A percentile compares a stretch with the other conserved stretches of the same genome.
phyloP scores from a whole-genome alignment of 768 basidiomycete species.

The Termitomyces sp. region DNA sequence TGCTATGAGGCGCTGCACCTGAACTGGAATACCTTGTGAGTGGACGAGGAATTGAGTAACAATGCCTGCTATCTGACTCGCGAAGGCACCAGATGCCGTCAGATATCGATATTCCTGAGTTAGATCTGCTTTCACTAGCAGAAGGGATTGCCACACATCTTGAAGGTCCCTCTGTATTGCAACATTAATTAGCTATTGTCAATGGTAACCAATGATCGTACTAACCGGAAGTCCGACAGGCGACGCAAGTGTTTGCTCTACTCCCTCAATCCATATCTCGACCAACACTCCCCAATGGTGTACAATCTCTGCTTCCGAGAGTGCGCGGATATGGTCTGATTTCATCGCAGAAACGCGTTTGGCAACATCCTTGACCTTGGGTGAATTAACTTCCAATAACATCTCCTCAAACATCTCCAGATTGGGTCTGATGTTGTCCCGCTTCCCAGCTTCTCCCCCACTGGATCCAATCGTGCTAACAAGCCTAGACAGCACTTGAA shows the following conservation, averaged over 20 bases:
- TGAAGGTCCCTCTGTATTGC: slow-evolving; percentile 33
- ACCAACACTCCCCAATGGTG: slow-evolving; percentile 34
- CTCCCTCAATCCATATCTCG: slow-evolving; percentile 31
- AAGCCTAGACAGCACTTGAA: slow-evolving; percentile 32
- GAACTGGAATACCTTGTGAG: slow-evolving; percentile 18
- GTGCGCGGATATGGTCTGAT: slow-evolving; percentile 22
- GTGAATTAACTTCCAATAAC: slow-evolving; percentile 24
- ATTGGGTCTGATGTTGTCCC: slow-evolving; percentile 22
- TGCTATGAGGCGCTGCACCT: slow-evolving; percentile 34
- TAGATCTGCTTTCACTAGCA: slow-evolving; percentile 46
- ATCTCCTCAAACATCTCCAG: slow-evolving; percentile 42
- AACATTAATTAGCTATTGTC: not conserved
- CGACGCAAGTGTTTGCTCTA: slow-evolving; percentile 14
- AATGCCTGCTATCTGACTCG: slow-evolving; percentile 28
- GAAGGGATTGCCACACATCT: slow-evolving; percentile 50
- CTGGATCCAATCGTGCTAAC: slow-evolving; percentile 24
- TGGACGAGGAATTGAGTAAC: slow-evolving; percentile 32
- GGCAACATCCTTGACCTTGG: slow-evolving; percentile 23
- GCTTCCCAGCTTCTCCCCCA: not conserved
- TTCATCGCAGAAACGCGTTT: slow-evolving; percentile 21
- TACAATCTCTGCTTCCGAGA: slow-evolving; percentile 35
- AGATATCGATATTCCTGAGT: slow-evolving; percentile 34
- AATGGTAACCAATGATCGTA: not conserved
- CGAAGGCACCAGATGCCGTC: slow-evolving; percentile 28
- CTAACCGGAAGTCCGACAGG: slow-evolving; percentile 19